These are phyloP conservation scores for Lojkania enalia DNA, from an alignment of 2,329 filamentous ascomycete species.

Conservation along the genomic window DNA sequence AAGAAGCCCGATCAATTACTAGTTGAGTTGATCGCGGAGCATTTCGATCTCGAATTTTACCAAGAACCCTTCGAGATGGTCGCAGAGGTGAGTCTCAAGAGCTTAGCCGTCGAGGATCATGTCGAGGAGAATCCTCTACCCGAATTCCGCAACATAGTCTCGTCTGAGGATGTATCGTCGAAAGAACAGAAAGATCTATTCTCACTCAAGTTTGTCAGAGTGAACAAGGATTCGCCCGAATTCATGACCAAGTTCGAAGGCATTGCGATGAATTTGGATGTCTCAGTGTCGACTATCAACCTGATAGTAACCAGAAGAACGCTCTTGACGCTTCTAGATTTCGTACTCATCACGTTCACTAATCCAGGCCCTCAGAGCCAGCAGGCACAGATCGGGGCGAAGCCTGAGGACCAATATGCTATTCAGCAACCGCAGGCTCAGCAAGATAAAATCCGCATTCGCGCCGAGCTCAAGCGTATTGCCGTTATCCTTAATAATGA, in stretches of 20 bases:
- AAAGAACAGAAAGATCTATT: constrained; percentile 80
- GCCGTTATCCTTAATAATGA: constrained; percentile 96
- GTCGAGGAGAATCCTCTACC: constrained; percentile 82
- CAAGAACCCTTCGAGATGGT: constrained; percentile 90
- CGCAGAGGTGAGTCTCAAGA: constrained; percentile 85
- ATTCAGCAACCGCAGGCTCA: constrained; percentile 49
- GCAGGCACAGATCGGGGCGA: constrained; percentile 33
- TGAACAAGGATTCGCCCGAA: constrained; percentile 89
- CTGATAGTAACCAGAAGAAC: constrained; percentile 92
- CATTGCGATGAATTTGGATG: constrained; percentile 89
- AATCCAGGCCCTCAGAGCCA: constrained; percentile 55
- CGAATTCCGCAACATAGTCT: constrained; percentile 98
- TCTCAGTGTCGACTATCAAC: constrained; percentile 93
- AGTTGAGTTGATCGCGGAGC: constrained; percentile 87
- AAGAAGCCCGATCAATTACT: constrained; percentile 77
- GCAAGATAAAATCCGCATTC: constrained; percentile 83
- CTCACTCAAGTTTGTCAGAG: constrained; percentile 83
- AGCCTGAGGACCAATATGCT: constrained; percentile 40
- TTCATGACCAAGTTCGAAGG: constrained; percentile 91
- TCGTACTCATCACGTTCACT: constrained; percentile 90
- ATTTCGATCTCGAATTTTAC: constrained; percentile 85
- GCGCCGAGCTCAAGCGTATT: constrained; percentile 91
- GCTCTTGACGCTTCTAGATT: constrained; percentile 87
- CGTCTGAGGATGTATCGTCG: constrained; percentile 73
- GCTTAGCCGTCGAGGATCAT: constrained; percentile 89